A percentile compares a stretch with the other conserved stretches of the same genome.
Conservation (phyloP, 306 rosid genomes). For the Dalbergia cochinchinensis region DNA sequence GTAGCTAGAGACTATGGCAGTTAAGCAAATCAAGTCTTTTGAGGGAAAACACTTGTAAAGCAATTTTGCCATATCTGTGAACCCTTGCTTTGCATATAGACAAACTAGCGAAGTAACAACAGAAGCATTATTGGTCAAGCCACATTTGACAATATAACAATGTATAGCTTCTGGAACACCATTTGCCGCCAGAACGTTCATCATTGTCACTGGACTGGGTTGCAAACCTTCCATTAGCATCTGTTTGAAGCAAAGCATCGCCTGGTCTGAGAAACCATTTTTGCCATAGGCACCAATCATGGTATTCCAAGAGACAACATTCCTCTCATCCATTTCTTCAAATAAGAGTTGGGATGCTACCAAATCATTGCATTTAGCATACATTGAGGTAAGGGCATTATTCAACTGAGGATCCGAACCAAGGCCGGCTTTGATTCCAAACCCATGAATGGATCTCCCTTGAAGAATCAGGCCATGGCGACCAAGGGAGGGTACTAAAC, state of each 20-base stretch:
- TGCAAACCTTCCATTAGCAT: conserved; percentile 61
- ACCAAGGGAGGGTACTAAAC: conserved; percentile 50
- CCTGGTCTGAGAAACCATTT: conserved; percentile 62
- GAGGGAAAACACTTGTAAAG: conserved; percentile 61
- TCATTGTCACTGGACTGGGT: conserved; percentile 69
- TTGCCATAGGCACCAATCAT: conserved; percentile 80
- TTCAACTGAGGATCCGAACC: conserved; percentile 44
- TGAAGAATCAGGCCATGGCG: conserved; percentile 33
- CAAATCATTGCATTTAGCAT: conserved; percentile 74
- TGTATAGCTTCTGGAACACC: conserved; percentile 61
- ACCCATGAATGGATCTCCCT: conserved; percentile 52
- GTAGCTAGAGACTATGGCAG: conserved; percentile 72
- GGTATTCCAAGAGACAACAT: conserved; percentile 84
- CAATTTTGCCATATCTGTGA: conserved; percentile 55
- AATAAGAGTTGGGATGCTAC: conserved; percentile 65
- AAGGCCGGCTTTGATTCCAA: conserved; percentile 50
- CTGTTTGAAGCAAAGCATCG: conserved; percentile 62
- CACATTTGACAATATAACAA: conserved; percentile 65
- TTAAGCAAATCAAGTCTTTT: conserved; percentile 66
- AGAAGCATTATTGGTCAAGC: conserved; percentile 58
- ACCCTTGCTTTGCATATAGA: conserved; percentile 61
- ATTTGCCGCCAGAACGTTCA: conserved; percentile 73
- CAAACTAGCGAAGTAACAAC: conserved; percentile 77
- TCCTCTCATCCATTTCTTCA: conserved; percentile 61
- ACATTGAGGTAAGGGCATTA: conserved; percentile 72